Evolutionary conservation across 192 early-diverging fungal species (phyloP).

Genomic region (Entophlyctis luteolus): DNA sequence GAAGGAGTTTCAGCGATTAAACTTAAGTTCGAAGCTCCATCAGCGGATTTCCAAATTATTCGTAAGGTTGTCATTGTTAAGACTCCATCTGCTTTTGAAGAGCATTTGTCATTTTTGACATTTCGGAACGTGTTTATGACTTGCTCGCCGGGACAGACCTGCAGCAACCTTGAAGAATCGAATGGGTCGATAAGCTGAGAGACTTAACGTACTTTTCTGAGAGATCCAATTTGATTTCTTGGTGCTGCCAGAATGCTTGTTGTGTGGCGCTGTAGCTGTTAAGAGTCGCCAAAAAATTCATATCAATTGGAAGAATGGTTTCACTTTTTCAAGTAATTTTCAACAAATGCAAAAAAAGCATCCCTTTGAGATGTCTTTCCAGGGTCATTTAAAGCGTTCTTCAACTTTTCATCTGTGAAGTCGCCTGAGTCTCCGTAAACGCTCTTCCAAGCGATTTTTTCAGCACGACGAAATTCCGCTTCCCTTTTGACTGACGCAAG

Average conservation of each 20-base stretch:
- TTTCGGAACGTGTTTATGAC: neutral
- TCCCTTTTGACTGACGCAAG: neutral
- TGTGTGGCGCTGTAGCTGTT: neutral
- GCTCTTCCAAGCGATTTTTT: conserved; percentile 10
- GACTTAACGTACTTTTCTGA: neutral
- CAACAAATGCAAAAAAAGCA: neutral
- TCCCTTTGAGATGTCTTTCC: neutral
- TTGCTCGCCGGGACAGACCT: neutral
- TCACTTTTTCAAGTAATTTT: neutral
- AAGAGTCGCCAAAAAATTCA: neutral
- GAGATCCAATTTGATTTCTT: conserved; percentile 6
- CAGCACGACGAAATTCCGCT: conserved; percentile 8
- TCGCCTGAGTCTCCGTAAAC: neutral
- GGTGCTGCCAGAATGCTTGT: conserved; percentile 4
- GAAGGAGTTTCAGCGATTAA: neutral
- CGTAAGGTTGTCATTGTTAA: conserved; percentile 4
- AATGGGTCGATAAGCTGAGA: neutral
- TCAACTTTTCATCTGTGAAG: neutral
- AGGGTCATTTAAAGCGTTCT: neutral
- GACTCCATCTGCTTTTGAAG: neutral
- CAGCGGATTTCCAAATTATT: conserved; percentile 2
- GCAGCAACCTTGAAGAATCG: neutral
- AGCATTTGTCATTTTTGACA: neutral
- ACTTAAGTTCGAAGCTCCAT: neutral
- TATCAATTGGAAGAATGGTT: neutral